A percentile compares a stretch with the other conserved stretches of the same genome.
Conservation (phyloP, 164 flowering plant species). For the Nelumbo lutea region DNA sequence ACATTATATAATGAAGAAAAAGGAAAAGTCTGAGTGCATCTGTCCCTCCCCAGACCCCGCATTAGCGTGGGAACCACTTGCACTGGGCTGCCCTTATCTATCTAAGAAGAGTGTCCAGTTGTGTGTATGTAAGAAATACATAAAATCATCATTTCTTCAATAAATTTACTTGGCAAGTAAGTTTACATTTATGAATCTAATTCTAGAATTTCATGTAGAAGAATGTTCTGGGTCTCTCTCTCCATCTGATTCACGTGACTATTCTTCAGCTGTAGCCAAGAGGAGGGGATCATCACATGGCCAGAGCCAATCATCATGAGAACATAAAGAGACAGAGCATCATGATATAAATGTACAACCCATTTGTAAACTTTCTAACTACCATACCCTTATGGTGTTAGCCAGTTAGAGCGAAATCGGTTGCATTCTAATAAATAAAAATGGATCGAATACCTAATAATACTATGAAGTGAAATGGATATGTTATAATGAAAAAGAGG, state of each 20-base stretch:
- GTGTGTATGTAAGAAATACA: no score
- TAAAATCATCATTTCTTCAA: no score
- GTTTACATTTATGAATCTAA: not conserved
- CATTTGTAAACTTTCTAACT: slow-evolving; percentile 25
- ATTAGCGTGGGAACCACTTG: no score
- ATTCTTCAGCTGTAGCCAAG: slow-evolving; percentile 9
- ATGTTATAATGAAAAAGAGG: not conserved
- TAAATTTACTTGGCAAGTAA: no score
- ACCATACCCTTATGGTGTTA: slow-evolving; percentile 2
- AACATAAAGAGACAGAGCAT: slow-evolving; percentile 48
- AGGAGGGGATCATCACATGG: slow-evolving; percentile 52
- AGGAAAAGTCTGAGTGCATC: no score
- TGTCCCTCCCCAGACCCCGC: no score
- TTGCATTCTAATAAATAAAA: not conserved
- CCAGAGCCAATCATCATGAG: slow-evolving; percentile 42
- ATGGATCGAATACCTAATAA: not conserved
- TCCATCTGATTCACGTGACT: slow-evolving; percentile 14
- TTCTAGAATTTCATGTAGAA: not conserved
- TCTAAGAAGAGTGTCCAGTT: no score
- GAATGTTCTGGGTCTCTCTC: slow-evolving; percentile 8
- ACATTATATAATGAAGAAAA: no score
- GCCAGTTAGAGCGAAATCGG: not conserved
- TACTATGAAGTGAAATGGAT: no score
- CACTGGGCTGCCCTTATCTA: no score
- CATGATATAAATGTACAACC: slow-evolving; percentile 38